Evolutionary conservation across 208 protist species (phyloP), one percentile per base, ranked within the genome.

Genomic region (Blastocrithidia nonstop): DNA sequence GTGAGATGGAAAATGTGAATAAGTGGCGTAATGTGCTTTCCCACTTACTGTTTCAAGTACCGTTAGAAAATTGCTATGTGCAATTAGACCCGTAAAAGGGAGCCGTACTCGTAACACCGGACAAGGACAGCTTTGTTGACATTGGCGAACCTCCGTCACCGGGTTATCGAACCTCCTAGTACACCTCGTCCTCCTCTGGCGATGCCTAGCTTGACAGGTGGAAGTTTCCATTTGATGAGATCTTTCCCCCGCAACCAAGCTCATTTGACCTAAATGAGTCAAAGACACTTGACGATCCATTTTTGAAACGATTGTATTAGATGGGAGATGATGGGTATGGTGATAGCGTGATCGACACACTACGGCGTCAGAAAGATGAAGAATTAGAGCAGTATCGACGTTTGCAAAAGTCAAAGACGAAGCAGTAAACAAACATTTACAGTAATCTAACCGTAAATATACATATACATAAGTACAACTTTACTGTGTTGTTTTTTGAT

Each of bases 311-410:
- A 16, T 53, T 89, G 27, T 89, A 88, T 47, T 74, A 83, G 29
- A 67, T 45, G 0, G 39, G 55, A 0, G 71, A 78, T 31, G 70
- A 63, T 15, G 82, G 77, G 32, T 90, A 71, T 52, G 76, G 71
- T 8, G 80, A 93, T 40, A 71, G 77, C 15, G 58, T 49, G 9
- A 84, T 90, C 27, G 84, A 93, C 43, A 63, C 80, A 11, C 43
- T 89, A 36, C 71, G 77, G 16, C 72, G 61, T 45, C 80, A 90
- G 57, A 93, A 89, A 61, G 84, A 93, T 26, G 84, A 88, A 39
- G 83, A 92, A 53, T 62, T 92, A 22, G 77, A 88, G 50, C 70
- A 82, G 55, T 86, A 86, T 57, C 65, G 76, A 32, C 76, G 71
- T 42, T n/a, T n/a, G n/a, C n/a, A n/a, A n/a, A n/a, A n/a, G n/a